Evolutionary conservation across 257 asterid species (phyloP).

Genomic region (Linaria vulgaris): DNA sequence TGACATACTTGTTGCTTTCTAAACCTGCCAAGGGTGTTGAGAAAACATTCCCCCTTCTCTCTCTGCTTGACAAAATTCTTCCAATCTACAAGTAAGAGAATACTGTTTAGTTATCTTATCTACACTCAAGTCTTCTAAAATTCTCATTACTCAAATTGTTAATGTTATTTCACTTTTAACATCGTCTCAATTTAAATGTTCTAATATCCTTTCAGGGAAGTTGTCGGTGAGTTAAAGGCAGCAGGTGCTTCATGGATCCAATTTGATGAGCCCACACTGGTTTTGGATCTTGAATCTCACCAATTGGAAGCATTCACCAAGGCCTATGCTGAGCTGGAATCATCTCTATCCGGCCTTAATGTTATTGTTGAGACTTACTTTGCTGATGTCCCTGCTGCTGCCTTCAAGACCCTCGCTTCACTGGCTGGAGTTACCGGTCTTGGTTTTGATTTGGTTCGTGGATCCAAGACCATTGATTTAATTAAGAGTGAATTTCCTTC

Average conservation of each 20-base stretch:
- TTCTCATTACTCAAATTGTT: neutral
- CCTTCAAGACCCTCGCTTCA: conserved; percentile 52
- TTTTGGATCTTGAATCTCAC: conserved; percentile 51
- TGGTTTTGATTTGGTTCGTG: conserved; percentile 67
- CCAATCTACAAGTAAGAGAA: conserved; percentile 46
- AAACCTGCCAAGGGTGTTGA: conserved; percentile 56
- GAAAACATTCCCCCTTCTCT: conserved; percentile 41
- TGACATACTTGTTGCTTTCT: conserved; percentile 51
- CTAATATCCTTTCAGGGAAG: conserved; percentile 36
- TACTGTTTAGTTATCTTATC: neutral
- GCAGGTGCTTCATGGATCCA: conserved; percentile 53
- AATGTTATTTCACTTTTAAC: neutral
- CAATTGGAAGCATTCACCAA: conserved; percentile 46
- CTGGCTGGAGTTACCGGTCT: conserved; percentile 47
- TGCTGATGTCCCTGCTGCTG: conserved; percentile 54
- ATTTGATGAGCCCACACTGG: conserved; percentile 55
- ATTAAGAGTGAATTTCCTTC: conserved; percentile 63
- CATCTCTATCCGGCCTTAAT: conserved; percentile 51
- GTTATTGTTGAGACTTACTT: conserved; percentile 51
- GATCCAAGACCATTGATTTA: conserved; percentile 59
- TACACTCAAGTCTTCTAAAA: neutral
- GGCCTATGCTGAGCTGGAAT: conserved; percentile 43
- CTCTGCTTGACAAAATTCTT: conserved; percentile 51
- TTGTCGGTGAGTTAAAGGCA: conserved; percentile 44
- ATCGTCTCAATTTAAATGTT: conserved; percentile 1